Percentiles rank a stretch among this genome's conserved stretches.
Evolutionary conservation across 163 green algal species (phyloP).

Genomic region (Chloroidium sp.): DNA sequence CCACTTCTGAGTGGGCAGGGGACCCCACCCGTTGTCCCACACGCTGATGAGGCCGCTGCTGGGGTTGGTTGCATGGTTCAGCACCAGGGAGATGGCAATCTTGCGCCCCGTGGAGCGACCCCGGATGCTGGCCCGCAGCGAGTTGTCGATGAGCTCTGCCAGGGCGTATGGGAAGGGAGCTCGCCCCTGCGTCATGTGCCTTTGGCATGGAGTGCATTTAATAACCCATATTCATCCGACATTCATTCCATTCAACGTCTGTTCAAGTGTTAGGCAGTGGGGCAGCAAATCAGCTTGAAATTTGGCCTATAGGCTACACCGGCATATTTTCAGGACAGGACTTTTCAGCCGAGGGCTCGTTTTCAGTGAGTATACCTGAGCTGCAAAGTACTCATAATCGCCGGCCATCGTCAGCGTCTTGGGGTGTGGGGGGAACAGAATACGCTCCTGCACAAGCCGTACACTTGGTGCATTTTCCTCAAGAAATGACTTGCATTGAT

Average conservation of each 20-base stretch:
- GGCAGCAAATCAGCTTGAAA: too few species aligned
- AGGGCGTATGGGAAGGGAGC: constrained; percentile 73
- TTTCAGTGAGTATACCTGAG: neutral
- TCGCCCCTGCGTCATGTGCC: constrained; percentile 30
- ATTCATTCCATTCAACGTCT: neutral
- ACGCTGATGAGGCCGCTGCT: constrained; percentile 41
- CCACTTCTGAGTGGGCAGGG: neutral
- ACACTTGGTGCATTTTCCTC: neutral
- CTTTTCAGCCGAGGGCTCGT: too few species aligned
- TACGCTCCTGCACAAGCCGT: constrained; percentile 33
- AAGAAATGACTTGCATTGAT: neutral
- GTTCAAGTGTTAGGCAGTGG: too few species aligned
- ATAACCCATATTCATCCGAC: neutral
- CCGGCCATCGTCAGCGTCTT: constrained; percentile 77
- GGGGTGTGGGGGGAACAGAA: constrained; percentile 71
- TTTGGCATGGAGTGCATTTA: neutral
- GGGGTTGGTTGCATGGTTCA: constrained; percentile 1
- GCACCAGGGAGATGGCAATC: constrained; percentile 26
- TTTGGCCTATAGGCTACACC: too few species aligned
- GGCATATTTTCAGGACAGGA: too few species aligned
- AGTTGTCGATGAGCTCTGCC: constrained; percentile 80
- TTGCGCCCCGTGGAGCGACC: constrained; percentile 1
- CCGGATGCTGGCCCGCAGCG: constrained; percentile 48
- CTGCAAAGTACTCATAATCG: constrained; percentile 65
- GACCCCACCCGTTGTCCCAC: constrained; percentile 53